Conservation (phyloP, 257 asterid species). For the Lantana camara region DNA sequence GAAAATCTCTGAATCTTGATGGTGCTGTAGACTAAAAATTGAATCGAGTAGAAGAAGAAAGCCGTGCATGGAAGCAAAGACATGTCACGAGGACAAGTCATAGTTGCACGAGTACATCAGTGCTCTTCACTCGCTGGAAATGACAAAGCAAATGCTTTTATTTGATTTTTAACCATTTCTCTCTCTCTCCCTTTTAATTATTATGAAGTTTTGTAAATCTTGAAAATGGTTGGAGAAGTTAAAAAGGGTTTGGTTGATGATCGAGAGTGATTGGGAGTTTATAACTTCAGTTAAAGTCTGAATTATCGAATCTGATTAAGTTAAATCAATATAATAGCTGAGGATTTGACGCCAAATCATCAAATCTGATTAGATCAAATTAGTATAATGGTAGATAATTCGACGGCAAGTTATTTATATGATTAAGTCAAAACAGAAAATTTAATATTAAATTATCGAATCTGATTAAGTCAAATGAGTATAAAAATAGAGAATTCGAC, state of each 20-base stretch:
- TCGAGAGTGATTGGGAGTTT: constrained; percentile 26
- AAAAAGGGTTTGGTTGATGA: constrained; percentile 9
- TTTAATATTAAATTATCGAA: too few species aligned
- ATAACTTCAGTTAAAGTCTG: too few species aligned
- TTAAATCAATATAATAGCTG: too few species aligned
- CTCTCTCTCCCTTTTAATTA: neutral
- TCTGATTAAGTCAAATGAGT: too few species aligned
- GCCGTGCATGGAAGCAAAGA: constrained; percentile 70
- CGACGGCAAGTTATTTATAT: too few species aligned
- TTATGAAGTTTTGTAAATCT: neutral
- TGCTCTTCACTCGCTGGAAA: constrained; percentile 24
- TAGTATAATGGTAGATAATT: too few species aligned
- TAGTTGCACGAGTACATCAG: constrained; percentile 29
- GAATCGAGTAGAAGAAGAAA: constrained; percentile 29
- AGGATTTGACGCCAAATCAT: too few species aligned
- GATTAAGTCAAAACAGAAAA: too few species aligned
- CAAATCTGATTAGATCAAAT: too few species aligned
- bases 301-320: too few species aligned
- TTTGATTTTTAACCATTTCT: neutral
- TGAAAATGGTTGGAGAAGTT: neutral
- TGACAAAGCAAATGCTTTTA: neutral
- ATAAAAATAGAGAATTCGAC: too few species aligned
- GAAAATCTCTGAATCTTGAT: constrained; percentile 20
- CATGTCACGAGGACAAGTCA: constrained; percentile 33
- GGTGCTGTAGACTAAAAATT: constrained; percentile 14